Base-by-base conservation (phyloP, 2,329 filamentous ascomycete species). In the Xylariaceae sp. region DNA sequence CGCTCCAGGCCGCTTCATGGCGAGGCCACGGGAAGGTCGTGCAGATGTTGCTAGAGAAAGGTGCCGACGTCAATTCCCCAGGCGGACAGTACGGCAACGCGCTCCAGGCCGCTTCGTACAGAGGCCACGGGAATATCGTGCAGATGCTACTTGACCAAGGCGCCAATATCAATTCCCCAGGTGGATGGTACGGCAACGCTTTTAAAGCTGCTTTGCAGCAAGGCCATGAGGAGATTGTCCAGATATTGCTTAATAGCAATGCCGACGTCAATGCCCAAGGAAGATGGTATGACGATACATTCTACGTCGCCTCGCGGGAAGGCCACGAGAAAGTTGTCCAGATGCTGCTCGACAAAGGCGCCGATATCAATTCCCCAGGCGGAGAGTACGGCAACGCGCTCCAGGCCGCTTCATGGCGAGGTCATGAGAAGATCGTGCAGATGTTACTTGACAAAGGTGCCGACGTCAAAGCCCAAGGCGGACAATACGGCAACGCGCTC, bases 221-320 rank as follows among this genome's bases (percentile, higher is more conserved):
- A n/a, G n/a, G n/a, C n/a, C n/a, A n/a, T n/a, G n/a, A n/a, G n/a
- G n/a, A n/a, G n/a, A n/a, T n/a, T n/a, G n/a, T n/a, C n/a, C n/a
- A n/a, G n/a, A n/a, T n/a, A n/a, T n/a, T n/a, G n/a, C n/a, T n/a
- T n/a, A n/a, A n/a, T n/a, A n/a, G n/a, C 0, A 40, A 40, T 27
- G 44, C 40, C 6, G 21, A 44, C 10, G 14, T 44, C 6, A 48
- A 44, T 12, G 23, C 22, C 19, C 14, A 40, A 22, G 25, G 22
- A 14, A 27, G 40, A 2, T 2, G 6, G 1, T 39, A 5, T 6
- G 21, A 17, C 20, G 43, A 14, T 19, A 22, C 44, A 2, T 14
- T 42, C 4, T 29, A 35, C 22, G 34, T 25, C 5, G 33, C 39
- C 19, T n/a, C 17, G 14, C 19, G 3, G 17, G 8, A n/a, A n/a